Percentiles rank a stretch among this genome's conserved stretches.
These are phyloP conservation scores for Ceratobasidium theobromae DNA, from an alignment of 1,284 basidiomycete genomes.

Conservation along the genomic window DNA sequence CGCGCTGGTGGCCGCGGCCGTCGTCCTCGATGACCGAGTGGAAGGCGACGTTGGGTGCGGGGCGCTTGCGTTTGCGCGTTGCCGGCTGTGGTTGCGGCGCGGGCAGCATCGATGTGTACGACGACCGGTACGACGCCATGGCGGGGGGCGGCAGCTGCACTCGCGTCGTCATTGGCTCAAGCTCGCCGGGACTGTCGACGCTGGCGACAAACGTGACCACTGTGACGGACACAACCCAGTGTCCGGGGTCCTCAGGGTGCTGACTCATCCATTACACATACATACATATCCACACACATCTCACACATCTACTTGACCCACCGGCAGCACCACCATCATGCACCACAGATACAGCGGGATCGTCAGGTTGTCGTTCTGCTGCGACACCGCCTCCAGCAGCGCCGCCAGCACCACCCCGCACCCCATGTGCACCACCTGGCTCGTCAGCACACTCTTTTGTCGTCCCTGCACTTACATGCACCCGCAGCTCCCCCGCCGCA, in stretches of 20 bases:
- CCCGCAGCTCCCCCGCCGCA: constrained; percentile 53
- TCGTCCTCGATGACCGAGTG: constrained; percentile 64
- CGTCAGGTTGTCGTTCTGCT: constrained; percentile 94
- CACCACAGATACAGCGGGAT: constrained; percentile 86
- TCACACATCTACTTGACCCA: neutral
- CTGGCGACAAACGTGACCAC: constrained; percentile 6
- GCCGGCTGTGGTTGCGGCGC: constrained; percentile 48
- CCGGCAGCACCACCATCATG: constrained; percentile 40
- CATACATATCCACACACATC: neutral
- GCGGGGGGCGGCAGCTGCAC: constrained; percentile 54
- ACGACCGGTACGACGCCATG: constrained; percentile 26
- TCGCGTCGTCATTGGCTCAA: constrained; percentile 65
- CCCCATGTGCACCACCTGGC: constrained; percentile 14
- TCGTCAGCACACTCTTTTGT: neutral
- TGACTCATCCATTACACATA: neutral
- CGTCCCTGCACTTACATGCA: constrained; percentile 34
- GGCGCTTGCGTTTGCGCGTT: constrained; percentile 74
- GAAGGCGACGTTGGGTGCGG: constrained; percentile 65
- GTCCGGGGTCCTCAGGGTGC: constrained; percentile 11
- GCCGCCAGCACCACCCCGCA: constrained; percentile 62
- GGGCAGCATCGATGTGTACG: constrained; percentile 33
- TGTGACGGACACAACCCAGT: constrained; percentile 26
- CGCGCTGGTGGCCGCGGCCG: constrained; percentile 66
- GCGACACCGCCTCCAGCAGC: constrained; percentile 81
- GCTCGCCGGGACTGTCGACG: neutral